These are phyloP conservation scores for Leccinum sublutescens DNA, from an alignment of 768 basidiomycete species.

Conservation along the genomic window DNA sequence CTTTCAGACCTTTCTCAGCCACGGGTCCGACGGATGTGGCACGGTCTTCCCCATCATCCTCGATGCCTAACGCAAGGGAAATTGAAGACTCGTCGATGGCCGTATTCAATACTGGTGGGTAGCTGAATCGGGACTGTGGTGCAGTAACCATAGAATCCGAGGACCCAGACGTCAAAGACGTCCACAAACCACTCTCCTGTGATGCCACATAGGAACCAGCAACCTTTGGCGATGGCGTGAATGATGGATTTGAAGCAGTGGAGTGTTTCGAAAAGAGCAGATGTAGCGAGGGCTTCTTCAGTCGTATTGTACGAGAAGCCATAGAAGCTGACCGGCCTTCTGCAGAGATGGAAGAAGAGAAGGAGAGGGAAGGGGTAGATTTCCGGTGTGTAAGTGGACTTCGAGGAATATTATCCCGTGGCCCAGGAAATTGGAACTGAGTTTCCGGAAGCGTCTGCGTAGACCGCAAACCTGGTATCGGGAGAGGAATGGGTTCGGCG, in stretches of 20 bases:
- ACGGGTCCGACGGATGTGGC: slow-evolving; percentile 11
- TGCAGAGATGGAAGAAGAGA: slow-evolving; percentile 31
- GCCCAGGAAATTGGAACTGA: slow-evolving; percentile 48
- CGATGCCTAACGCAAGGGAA: slow-evolving; percentile 31
- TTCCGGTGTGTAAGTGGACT: slow-evolving; percentile 36
- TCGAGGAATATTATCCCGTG: slow-evolving; percentile 30
- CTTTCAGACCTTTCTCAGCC: slow-evolving; percentile 8
- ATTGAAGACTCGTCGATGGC: slow-evolving; percentile 58
- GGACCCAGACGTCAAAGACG: slow-evolving; percentile 34
- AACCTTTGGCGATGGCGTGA: slow-evolving; percentile 26
- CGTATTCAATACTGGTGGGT: slow-evolving; percentile 61
- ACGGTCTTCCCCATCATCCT: slow-evolving; percentile 28
- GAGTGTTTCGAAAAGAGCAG: slow-evolving; percentile 68
- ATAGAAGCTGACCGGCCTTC: slow-evolving; percentile 39
- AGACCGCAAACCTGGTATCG: slow-evolving; percentile 23
- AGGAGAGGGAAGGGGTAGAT: slow-evolving; percentile 35
- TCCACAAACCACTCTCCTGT: slow-evolving; percentile 21
- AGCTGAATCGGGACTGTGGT: slow-evolving; percentile 45
- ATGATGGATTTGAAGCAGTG: slow-evolving; percentile 42
- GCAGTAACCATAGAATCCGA: slow-evolving; percentile 55
- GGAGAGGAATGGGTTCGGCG: slow-evolving; percentile 29
- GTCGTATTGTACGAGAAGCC: slow-evolving; percentile 33
- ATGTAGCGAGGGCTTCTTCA: slow-evolving; percentile 69
- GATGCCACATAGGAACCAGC: slow-evolving; percentile 7
- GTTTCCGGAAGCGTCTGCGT: slow-evolving; percentile 14